Conservation (phyloP, 163 green algal genomes). For the Trebouxiophyceae sp. region DNA sequence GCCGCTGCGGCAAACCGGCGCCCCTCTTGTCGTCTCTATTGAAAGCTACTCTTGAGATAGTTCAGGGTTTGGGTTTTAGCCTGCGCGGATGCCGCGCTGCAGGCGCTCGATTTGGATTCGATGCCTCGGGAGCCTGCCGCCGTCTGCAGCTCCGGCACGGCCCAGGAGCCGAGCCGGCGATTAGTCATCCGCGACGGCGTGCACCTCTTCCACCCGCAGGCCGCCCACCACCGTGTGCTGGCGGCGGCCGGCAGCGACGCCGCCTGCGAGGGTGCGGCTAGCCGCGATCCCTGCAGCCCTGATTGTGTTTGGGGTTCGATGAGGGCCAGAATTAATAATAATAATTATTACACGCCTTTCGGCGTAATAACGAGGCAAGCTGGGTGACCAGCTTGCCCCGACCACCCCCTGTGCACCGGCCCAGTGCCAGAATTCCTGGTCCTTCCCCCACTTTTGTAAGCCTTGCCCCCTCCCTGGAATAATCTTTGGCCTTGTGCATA, state of each 20-base stretch:
- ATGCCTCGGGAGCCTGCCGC: too few relatives aligned
- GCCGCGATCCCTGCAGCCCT: neutral
- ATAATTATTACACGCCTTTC: slow-evolving; percentile 1
- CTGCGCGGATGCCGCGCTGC: neutral
- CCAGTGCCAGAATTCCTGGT: too few relatives aligned
- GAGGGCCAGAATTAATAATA: too few relatives aligned
- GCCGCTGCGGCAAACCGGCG: too few relatives aligned
- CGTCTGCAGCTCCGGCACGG: neutral
- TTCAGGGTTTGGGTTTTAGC: neutral
- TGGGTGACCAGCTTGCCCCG: neutral
- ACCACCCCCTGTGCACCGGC: too few relatives aligned
- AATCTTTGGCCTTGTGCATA: too few relatives aligned
- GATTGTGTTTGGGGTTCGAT: slow-evolving; percentile 1
- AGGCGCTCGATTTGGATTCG: too few relatives aligned
- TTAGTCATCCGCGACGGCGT: slow-evolving; percentile 56
- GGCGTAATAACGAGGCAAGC: neutral
- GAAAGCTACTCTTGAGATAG: neutral
- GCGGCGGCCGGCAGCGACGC: slow-evolving; percentile 19
- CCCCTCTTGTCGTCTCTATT: too few relatives aligned
- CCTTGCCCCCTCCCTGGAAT: too few relatives aligned
- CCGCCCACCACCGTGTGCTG: slow-evolving; percentile 55
- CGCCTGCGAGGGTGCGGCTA: slow-evolving; percentile 7
- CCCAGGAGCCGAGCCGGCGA: neutral
- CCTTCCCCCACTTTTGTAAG: too few relatives aligned
- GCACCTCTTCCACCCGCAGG: slow-evolving; percentile 61